Evolutionary conservation across 2,329 filamentous ascomycete species (phyloP).

Genomic region (Pleurostoma richardsiae): DNA sequence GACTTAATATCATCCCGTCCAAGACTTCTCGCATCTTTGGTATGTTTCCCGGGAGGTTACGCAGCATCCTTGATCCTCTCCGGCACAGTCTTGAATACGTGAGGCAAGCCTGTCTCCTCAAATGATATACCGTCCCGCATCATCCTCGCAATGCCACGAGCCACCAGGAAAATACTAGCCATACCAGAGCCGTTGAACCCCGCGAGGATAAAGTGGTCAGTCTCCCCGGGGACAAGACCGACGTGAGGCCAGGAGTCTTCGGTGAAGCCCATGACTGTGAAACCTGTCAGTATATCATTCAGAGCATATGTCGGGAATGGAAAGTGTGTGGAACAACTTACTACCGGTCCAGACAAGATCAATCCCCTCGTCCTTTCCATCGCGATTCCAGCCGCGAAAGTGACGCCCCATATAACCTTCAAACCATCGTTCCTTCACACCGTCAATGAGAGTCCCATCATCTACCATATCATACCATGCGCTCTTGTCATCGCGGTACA

Average conservation of each 20-base stretch:
- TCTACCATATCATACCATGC: slow-evolving; percentile 10
- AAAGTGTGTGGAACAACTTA: slow-evolving; percentile 3
- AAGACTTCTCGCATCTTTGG: no score
- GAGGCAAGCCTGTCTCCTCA: not conserved
- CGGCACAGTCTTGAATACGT: not conserved
- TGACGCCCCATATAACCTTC: slow-evolving; percentile 20
- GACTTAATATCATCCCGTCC: no score
- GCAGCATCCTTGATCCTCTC: not conserved
- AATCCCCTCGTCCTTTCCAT: slow-evolving; percentile 6
- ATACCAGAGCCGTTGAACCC: slow-evolving; percentile 9
- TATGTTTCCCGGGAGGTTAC: no score
- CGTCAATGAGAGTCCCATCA: slow-evolving; percentile 15
- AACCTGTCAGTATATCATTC: not conserved
- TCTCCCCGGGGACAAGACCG: slow-evolving; percentile 4
- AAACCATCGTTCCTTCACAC: slow-evolving; percentile 13
- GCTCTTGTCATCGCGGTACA: slow-evolving; percentile 2
- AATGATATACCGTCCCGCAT: not conserved
- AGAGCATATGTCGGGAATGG: no score
- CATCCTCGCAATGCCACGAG: not conserved
- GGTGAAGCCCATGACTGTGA: slow-evolving; percentile 5
- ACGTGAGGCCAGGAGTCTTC: slow-evolving; percentile 6
- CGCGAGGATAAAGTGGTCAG: slow-evolving; percentile 5
- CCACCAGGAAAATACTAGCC: not conserved
- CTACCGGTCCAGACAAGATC: slow-evolving; percentile 17
- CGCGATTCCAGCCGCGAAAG: slow-evolving; percentile 16